Base-by-base conservation (phyloP, 805 yeast species). In the Wickerhamomyces subpelliculosus region DNA sequence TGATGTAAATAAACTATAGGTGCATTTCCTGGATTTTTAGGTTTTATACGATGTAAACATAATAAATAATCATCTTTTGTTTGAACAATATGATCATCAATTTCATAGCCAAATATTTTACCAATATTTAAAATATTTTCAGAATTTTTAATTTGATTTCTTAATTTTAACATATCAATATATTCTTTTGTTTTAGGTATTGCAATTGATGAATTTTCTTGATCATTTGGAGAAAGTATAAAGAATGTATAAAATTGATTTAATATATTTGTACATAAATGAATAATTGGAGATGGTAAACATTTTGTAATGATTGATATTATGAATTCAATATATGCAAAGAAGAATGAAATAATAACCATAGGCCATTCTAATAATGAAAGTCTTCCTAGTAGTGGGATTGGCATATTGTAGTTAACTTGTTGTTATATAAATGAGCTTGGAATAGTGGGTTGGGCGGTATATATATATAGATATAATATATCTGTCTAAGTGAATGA, bases 1-100 rank as follows among this genome's bases (percentile, higher is more conserved):
- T 90, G 97, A 56, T 90, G 97, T 38, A 90, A 70, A 55, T 84
- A 90, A 0, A 84, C 84, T 2, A 82, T 80, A 37, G 73, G 69
- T 1, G 65, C 44, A 9, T n/a, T n/a, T n/a, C 47, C 52, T 13
- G 23, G 37, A 12, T 36, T 29, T 24, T 46, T 47, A 8, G 75
- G 74, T 34, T 72, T 71, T 3, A 86, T 68, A 34, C 95, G 65
- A 52, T 89, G 96, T 3, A 87, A 47, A 0, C 88, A 83, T 21
- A 89, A 64, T 17, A 85, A 53, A 53, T 85, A 89, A 25, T 81
- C 82, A 55, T 89, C 97, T 32, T 68, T 62, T 0, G 97, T 89
- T 36, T 70, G 64, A 1, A 87, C 87, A 10, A 90, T 64, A 53
- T 85, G 89, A 50, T 81, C 84, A 48, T 88, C 89, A 12, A 81